Evolutionary conservation across 805 yeast species (phyloP).

Genomic region (Yarrowia bubula): DNA sequence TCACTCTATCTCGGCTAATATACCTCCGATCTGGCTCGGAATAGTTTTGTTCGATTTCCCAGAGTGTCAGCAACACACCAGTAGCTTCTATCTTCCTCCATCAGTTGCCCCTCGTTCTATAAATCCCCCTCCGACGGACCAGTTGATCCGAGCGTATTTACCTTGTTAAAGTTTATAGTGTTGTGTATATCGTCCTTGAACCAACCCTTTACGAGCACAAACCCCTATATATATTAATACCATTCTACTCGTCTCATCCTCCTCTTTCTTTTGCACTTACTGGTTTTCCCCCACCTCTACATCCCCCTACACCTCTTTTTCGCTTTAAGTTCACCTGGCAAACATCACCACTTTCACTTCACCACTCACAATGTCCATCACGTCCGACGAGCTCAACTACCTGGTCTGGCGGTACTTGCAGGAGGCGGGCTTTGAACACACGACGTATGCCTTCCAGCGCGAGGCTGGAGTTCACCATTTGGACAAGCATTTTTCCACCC

Average conservation of each 20-base stretch:
- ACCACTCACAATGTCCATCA: slow-evolving; percentile 59
- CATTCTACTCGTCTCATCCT: not conserved
- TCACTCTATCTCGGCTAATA: too few species aligned
- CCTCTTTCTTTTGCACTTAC: not conserved
- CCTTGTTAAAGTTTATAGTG: too few species aligned
- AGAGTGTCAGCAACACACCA: not conserved
- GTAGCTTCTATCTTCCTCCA: too few species aligned
- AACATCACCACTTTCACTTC: slow-evolving; percentile 23
- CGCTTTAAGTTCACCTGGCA: not conserved
- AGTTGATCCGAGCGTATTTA: slow-evolving; percentile 2
- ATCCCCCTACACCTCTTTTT: not conserved
- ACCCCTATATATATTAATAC: not conserved
- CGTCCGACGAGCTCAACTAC: slow-evolving; percentile 83
- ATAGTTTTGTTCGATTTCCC: not conserved
- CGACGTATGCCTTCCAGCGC: slow-evolving; percentile 78
- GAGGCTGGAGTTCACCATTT: slow-evolving; percentile 61
- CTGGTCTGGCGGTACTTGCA: slow-evolving; percentile 90
- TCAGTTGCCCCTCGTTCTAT: too few species aligned
- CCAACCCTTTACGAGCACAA: too few species aligned
- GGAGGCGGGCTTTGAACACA: slow-evolving; percentile 63
- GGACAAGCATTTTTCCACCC: slow-evolving; percentile 50
- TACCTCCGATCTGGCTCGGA: not conserved
- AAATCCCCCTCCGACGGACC: not conserved
- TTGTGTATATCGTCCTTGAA: too few species aligned
- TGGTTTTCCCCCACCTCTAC: too few species aligned